Evolutionary conservation across 2,329 filamentous ascomycete genomes (phyloP), one percentile per base, ranked within the genome.

Genomic region (Colletotrichum kahawae): DNA sequence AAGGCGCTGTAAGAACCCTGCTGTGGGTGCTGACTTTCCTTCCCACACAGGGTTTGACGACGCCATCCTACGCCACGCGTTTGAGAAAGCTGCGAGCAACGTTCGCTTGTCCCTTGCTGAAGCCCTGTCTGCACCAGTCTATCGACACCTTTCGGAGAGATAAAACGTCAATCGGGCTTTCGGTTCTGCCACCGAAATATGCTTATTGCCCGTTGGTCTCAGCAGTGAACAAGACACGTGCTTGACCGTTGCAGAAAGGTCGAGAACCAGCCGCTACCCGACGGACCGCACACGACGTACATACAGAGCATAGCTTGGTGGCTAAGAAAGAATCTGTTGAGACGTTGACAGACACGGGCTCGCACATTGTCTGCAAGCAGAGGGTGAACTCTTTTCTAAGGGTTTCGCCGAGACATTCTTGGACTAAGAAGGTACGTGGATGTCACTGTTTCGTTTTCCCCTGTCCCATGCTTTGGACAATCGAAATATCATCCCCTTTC

Each of bases 101-200:
- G 70, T 63, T n/a, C 60, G 56, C 62, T 60, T 62, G 24, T 54
- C 70, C 60, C 48, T 65, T 56, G 57, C 29, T 59, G 62, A 57
- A 38, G 62, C 73, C 68, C 57, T 64, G 63, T 57, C 57, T 68
- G 62, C 33, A 12, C 36, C 72, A 65, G 72, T 81, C 76, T 75
- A 77, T 74, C 79, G 82, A 83, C 82, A 81, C 80, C 82, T 83
- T 80, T 84, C 84, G 84, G 84, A 76, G 66, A 74, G 70, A 76
- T 74, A 70, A 74, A 68, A 76, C 70, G 60, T 54, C 71, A 63
- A 70, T 74, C 66, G 54, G 70, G 43, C 24, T 33, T 69, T 66
- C 65, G 70, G 74, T 70, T 66, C 70, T 65, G 34, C 31, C 65
- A 70, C 64, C 65, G 51, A 74, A 38, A 74, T 76, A 74, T 74